phyloP scores from a whole-genome alignment of 2,329 filamentous ascomycete genomes.

The Epicoccum sorghinum region DNA sequence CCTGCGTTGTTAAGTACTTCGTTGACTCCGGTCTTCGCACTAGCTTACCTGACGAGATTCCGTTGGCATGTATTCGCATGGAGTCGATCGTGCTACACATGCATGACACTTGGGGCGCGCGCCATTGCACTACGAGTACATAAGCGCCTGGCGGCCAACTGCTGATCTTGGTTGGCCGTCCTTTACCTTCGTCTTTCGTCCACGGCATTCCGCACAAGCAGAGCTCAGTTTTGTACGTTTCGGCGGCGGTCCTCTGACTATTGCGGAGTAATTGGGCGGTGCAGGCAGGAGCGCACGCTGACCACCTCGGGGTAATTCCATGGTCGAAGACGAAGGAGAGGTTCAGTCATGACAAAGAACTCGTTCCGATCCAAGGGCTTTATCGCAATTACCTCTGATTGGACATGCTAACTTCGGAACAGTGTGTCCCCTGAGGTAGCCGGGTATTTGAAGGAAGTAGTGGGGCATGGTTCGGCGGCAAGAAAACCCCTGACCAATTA shows the following conservation, averaged over 20 bases:
- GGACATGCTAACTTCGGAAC: not conserved
- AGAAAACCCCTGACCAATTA: too few species aligned
- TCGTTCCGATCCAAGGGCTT: not conserved
- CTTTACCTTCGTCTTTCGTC: constrained; percentile 2
- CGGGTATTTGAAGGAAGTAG: too few species aligned
- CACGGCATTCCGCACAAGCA: constrained; percentile 1
- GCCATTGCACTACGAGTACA: not conserved
- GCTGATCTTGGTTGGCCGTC: too few species aligned
- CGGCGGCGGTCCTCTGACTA: not conserved
- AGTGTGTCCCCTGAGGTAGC: too few species aligned
- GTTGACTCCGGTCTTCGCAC: too few species aligned
- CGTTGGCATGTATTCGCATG: not conserved
- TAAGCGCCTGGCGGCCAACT: too few species aligned
- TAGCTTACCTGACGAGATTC: constrained; percentile 1
- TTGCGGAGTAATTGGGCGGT: not conserved
- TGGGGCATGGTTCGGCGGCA: too few species aligned
- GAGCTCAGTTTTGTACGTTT: not conserved
- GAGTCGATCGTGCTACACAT: not conserved
- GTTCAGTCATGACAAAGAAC: not conserved
- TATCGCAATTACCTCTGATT: not conserved
- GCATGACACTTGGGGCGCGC: constrained; percentile 1
- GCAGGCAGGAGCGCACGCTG: not conserved
- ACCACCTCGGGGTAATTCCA: not conserved
- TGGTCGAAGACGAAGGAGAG: not conserved
- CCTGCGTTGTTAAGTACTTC: not conserved